Conservation (phyloP, 78 protist genomes). For the Trichosphaerium sp. region DNA sequence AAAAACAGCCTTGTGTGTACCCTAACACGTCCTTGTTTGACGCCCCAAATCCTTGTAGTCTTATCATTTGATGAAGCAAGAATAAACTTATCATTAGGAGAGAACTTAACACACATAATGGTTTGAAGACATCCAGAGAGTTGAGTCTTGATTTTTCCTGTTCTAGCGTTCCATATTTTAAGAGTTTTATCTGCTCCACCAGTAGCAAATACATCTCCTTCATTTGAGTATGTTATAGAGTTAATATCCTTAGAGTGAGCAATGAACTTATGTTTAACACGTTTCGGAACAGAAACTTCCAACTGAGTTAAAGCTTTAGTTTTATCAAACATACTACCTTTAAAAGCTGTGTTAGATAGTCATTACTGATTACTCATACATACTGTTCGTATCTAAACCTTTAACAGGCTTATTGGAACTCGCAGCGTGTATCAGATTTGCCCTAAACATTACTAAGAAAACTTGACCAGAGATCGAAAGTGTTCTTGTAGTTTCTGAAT, state of each 20-base stretch:
- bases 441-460: not conserved
- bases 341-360: not conserved
- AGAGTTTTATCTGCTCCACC: slow-evolving; percentile 51
- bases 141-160: slow-evolving; percentile 18
- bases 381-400: slow-evolving; percentile 3
- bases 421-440: not conserved
- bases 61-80: slow-evolving; percentile 50
- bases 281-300: not conserved
- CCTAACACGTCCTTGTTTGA: slow-evolving; percentile 26
- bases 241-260: slow-evolving; percentile 42
- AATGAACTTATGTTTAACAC: not conserved
- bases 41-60: slow-evolving; percentile 44
- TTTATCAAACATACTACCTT: not conserved
- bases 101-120: slow-evolving; percentile 40
- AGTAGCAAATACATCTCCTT: slow-evolving; percentile 40
- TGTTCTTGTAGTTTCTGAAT: not conserved
- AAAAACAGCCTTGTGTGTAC: not conserved
- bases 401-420: slow-evolving; percentile 14
- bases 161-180: slow-evolving; percentile 44
- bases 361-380: not conserved
- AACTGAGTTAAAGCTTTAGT: not conserved
- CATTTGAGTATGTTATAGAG: slow-evolving; percentile 15
- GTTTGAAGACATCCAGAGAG: slow-evolving; percentile 52
- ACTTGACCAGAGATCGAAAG: no score
- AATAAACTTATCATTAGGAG: slow-evolving; percentile 28